Conservation (phyloP, 257 asterid species). For the Solanum arcanum region DNA sequence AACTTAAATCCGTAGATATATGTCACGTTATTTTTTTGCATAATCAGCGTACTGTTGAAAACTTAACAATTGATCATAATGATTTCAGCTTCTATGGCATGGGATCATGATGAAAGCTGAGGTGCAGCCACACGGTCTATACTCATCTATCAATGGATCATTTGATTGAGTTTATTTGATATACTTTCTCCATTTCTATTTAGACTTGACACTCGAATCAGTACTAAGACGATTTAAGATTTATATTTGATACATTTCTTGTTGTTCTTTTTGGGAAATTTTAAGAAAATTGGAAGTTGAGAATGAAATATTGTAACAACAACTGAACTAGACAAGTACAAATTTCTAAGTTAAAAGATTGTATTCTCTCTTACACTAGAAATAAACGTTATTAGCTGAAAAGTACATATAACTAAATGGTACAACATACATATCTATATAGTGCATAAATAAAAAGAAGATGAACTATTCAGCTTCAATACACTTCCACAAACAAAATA, state of each 20-base stretch:
- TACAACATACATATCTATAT: neutral
- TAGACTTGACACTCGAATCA: neutral
- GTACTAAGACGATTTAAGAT: neutral
- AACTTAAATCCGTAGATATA: neutral
- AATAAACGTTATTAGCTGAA: neutral
- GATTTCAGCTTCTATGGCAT: conserved; percentile 40
- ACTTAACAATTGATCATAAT: neutral
- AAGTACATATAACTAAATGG: neutral
- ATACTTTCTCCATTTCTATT: neutral
- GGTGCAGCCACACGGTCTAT: neutral
- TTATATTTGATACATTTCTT: neutral
- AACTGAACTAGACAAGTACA: neutral
- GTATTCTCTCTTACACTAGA: neutral
- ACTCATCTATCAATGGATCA: neutral
- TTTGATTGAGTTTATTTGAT: neutral
- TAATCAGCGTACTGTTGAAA: neutral
- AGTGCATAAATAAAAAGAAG: neutral
- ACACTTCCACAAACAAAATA: neutral
- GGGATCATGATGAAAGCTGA: conserved; percentile 36
- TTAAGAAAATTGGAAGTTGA: neutral
- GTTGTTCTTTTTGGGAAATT: neutral
- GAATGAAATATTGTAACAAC: neutral
- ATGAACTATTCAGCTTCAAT: neutral
- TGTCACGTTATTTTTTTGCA: neutral
- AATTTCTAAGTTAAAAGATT: neutral